Evolutionary conservation across 352 stramenopile species (phyloP), one percentile per base, ranked within the genome.

Genomic region (Saprolegnia diclina): DNA sequence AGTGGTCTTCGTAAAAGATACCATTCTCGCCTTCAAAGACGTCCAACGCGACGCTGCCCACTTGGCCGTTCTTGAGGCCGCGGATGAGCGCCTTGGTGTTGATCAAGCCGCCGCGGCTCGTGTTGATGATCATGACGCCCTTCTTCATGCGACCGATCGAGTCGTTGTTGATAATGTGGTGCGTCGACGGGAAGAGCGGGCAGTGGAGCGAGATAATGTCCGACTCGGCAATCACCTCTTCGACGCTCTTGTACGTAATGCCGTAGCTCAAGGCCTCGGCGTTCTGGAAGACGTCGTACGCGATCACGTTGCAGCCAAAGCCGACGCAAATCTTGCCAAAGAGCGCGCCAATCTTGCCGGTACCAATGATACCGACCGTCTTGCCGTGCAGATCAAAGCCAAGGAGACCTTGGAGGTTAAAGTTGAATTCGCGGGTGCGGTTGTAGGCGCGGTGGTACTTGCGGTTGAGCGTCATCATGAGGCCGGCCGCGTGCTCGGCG

Each of bases 61-160:
- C 88, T 57, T 94, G 88, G 53, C 84, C 77, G 14, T 75, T 77
- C 72, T 95, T 85, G 40, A 97, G 78, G 16, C 82, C 88, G 48
- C 83, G 71, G 35, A 97, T 78, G 0, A 97, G 74, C 7, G 87
- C 85, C 16, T 78, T 81, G 11, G 89, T 97, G 71, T 97, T 82
- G 46, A 97, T 85, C 7, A 98, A 74, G 19, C 85, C 89, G 61
- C 91, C 91, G 65, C 89, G 88, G 37, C 82, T 91, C 18, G 88
- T 96, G 73, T 97, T 98, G 72, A 98, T 96, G 13, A 98, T 72
- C 71, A 94, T 85, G 4, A 96, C 87, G 18, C 82, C 77, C 26
- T 91, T 69, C 76, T 97, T 97, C 76, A 98, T 92, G 75, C 92
- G 85, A 13, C 74, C 71, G 53, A 97, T 83, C 56, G 83, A 87